Evolutionary conservation across 1,284 basidiomycete species (phyloP).

Genomic region (Golubevia sp.): DNA sequence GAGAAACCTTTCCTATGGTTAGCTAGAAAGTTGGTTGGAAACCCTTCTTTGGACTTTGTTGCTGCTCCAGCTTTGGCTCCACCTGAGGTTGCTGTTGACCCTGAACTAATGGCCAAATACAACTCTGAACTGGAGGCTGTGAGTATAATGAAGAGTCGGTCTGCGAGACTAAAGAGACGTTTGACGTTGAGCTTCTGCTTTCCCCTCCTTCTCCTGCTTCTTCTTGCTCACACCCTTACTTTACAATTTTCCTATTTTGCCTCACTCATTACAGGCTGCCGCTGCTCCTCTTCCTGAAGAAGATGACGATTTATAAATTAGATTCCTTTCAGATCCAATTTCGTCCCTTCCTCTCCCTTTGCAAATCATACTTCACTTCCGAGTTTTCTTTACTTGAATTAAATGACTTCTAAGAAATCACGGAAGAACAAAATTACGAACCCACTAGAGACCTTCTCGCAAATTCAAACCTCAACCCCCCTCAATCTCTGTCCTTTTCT

Average conservation of each 20-base stretch:
- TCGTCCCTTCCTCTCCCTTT: no score
- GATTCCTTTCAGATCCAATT: no score
- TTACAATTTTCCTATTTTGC: background rate
- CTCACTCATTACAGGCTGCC: conserved; percentile 53
- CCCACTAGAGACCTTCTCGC: no score
- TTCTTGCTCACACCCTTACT: background rate
- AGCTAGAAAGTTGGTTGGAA: conserved; percentile 95
- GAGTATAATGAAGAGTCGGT: conserved; percentile 1
- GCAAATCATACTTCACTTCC: no score
- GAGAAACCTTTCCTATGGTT: conserved; percentile 99
- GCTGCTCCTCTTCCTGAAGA: conserved; percentile 67
- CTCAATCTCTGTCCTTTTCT: no score
- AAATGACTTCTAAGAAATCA: no score
- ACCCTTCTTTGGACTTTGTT: conserved; percentile 88
- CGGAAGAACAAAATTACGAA: no score
- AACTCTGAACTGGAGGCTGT: conserved; percentile 72
- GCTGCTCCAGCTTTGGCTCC: conserved; percentile 94
- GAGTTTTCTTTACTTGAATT: no score
- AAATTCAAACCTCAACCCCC: no score
- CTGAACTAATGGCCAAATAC: conserved; percentile 80
- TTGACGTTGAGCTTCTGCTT: no score
- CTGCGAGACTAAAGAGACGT: conserved; percentile 1
- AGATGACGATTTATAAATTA: no score
- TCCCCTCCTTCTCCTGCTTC: conserved; percentile 35
- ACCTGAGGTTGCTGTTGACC: conserved; percentile 87